Evolutionary conservation across 805 yeast genomes (phyloP).

Genomic region (Candida golubevii): DNA sequence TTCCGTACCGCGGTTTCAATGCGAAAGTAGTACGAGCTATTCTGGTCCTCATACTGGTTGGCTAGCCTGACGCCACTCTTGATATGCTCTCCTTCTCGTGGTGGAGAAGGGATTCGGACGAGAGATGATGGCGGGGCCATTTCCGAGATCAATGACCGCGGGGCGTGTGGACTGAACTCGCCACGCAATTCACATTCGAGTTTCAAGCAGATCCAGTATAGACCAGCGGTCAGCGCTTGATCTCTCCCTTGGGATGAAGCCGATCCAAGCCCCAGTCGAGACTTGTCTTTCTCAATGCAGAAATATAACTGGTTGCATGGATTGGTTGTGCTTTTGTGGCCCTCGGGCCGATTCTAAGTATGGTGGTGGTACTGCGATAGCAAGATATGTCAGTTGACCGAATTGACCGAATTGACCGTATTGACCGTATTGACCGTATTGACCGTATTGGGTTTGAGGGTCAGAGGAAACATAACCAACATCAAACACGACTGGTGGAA

Average conservation of each 20-base stretch:
- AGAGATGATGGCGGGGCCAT: conserved; percentile 30
- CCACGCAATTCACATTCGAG: conserved; percentile 33
- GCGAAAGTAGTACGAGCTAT: conserved; percentile 36
- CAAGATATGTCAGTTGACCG: conserved; percentile 21
- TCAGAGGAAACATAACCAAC: conserved; percentile 20
- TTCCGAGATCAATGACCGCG: conserved; percentile 29
- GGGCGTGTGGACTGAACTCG: conserved; percentile 33
- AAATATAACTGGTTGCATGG: conserved; percentile 32
- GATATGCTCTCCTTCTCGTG: conserved; percentile 17
- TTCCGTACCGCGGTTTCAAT: conserved; percentile 39
- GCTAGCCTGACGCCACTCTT: conserved; percentile 25
- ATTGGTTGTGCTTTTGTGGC: conserved; percentile 21
- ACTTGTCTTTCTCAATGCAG: conserved; percentile 18
- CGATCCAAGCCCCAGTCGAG: not conserved
- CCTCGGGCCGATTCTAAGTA: conserved; percentile 24
- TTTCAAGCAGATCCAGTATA: conserved; percentile 36
- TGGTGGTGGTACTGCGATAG: conserved; percentile 27
- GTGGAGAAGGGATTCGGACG: conserved; percentile 27
- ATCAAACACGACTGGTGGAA: conserved; percentile 22
- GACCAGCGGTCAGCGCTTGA: conserved; percentile 23
- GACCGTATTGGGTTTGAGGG: conserved; percentile 15
- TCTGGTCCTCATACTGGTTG: conserved; percentile 19
- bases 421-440: conserved; percentile 17
- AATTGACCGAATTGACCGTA: conserved; percentile 17
- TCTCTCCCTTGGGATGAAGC: not conserved